Evolutionary conservation across 129 eudicot genomes (phyloP).

Genomic region (Artemisia argyi): DNA sequence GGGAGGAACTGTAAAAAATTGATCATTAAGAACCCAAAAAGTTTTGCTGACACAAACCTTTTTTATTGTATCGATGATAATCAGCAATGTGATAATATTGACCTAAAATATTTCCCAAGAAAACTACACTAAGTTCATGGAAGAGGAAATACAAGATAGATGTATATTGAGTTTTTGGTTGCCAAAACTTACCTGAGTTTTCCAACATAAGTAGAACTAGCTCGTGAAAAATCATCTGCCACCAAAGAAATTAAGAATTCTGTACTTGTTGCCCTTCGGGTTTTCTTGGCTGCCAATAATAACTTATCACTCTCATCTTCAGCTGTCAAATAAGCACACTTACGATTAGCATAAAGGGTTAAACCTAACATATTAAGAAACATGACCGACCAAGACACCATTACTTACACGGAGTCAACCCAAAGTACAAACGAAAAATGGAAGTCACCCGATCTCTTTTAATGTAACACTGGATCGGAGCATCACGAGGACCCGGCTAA

Average conservation of each 20-base stretch:
- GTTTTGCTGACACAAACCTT: too few relatives aligned
- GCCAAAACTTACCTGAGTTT: slow-evolving; percentile 65
- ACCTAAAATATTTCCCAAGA: neutral
- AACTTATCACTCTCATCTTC: slow-evolving; percentile 73
- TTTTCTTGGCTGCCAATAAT: slow-evolving; percentile 72
- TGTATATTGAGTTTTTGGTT: neutral
- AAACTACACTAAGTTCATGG: neutral
- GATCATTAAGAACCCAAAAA: too few relatives aligned
- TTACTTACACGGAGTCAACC: slow-evolving; percentile 81
- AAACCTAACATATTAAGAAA: neutral
- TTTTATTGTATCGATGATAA: neutral
- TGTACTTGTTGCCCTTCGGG: slow-evolving; percentile 72
- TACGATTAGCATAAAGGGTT: neutral
- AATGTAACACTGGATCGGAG: slow-evolving; percentile 79
- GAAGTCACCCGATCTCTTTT: slow-evolving; percentile 80
- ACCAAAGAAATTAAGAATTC: slow-evolving; percentile 75
- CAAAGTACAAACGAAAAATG: slow-evolving; percentile 62
- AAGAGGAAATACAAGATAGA: neutral
- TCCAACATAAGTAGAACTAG: slow-evolving; percentile 83
- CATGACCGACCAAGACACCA: slow-evolving; percentile 6
- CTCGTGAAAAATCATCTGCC: slow-evolving; percentile 79
- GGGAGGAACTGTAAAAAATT: too few relatives aligned
- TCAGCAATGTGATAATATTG: neutral
- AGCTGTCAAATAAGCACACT: slow-evolving; percentile 36
- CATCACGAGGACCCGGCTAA: slow-evolving; percentile 89